Base-by-base conservation (phyloP, 176 grass and related monocot species). In the Carex myosuroides region DNA sequence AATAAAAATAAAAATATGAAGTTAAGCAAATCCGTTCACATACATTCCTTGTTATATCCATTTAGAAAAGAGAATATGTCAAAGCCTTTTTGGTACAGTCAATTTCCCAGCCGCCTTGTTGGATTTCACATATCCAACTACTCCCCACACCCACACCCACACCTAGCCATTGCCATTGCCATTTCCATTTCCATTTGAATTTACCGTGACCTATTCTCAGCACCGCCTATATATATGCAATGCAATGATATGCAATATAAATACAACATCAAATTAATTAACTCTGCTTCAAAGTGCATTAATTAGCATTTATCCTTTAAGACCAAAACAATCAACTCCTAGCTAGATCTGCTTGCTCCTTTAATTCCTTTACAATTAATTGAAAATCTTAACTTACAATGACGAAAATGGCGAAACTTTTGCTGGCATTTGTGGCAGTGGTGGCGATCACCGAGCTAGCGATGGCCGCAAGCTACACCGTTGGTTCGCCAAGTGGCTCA, bases 401-500 rank as follows among this genome's bases (percentile, higher is more conserved):
- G 57, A 5, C 32, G 61, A 86, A 75, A 41, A 79, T 37, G 83
- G 20, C 73, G 2, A 6, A 64, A 55, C 14, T 39, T 64, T 55
- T 84, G 3, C 1, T 82, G 24, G 79, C 52, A 0, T 8, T 80
- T 16, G 50, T 8, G 0, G 35, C 55, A 6, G 17, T 71, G 70
- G 73, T 70, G 20, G 53, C 81, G 6, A 37, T 85, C 7, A 14
- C 71, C 12, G 35, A 73, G 33, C 0, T 87, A 52, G 80, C 64
- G 11, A 70, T 85, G 33, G 79, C 78, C 22, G 12, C 74, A 35
- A 85, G 67, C 13, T 94, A 97, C 92, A 86, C 89, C 0, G 89
- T 97, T 0, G 95, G 95, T 17, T 84, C 84, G 13, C 90, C 91
- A 2, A 84, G 58, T 32, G 95, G 95, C 13, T 81, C 90, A 22